Percentiles rank a stretch among this genome's conserved stretches.
Evolutionary conservation across 2,329 filamentous ascomycete species (phyloP).

Genomic region (Beauveria rudraprayagi): DNA sequence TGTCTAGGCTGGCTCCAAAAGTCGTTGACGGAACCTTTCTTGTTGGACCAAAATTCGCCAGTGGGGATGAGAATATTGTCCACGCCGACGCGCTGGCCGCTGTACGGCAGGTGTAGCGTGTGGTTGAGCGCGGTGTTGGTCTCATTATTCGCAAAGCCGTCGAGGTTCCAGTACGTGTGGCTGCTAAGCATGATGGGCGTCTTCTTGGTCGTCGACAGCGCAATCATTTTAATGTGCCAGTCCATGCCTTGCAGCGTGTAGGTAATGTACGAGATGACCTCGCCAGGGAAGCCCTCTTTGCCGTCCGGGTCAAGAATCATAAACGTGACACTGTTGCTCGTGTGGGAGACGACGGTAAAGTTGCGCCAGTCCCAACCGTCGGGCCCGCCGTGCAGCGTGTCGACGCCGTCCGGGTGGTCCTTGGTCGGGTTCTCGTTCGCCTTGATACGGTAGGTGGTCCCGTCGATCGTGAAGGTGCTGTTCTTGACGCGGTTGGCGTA

Average conservation of each 20-base stretch:
- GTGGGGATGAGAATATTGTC: slow-evolving; percentile 69
- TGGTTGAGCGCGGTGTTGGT: slow-evolving; percentile 60
- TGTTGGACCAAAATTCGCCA: slow-evolving; percentile 64
- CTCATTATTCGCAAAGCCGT: slow-evolving; percentile 68
- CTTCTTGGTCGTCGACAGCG: slow-evolving; percentile 61
- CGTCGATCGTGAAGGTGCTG: slow-evolving; percentile 62
- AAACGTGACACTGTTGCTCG: slow-evolving; percentile 63
- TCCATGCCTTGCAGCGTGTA: slow-evolving; percentile 59
- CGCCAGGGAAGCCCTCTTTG: slow-evolving; percentile 69
- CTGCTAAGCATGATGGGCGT: slow-evolving; percentile 76
- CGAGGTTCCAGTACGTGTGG: slow-evolving; percentile 75
- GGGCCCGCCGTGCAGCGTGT: slow-evolving; percentile 62
- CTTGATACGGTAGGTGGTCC: slow-evolving; percentile 46
- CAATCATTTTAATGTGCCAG: slow-evolving; percentile 68
- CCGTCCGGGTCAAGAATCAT: slow-evolving; percentile 65
- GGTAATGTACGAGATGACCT: slow-evolving; percentile 65
- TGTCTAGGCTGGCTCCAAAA: slow-evolving; percentile 79
- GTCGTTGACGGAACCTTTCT: slow-evolving; percentile 61
- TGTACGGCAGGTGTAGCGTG: slow-evolving; percentile 65
- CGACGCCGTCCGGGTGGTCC: slow-evolving; percentile 41
- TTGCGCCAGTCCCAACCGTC: slow-evolving; percentile 72
- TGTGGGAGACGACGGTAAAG: slow-evolving; percentile 66
- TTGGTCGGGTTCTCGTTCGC: slow-evolving; percentile 56
- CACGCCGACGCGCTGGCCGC: slow-evolving; percentile 57
- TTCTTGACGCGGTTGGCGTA: slow-evolving; percentile 80